These are phyloP conservation scores for Colletotrichum sp. DNA, from an alignment of 2,329 filamentous ascomycete genomes.

Conservation along the genomic window DNA sequence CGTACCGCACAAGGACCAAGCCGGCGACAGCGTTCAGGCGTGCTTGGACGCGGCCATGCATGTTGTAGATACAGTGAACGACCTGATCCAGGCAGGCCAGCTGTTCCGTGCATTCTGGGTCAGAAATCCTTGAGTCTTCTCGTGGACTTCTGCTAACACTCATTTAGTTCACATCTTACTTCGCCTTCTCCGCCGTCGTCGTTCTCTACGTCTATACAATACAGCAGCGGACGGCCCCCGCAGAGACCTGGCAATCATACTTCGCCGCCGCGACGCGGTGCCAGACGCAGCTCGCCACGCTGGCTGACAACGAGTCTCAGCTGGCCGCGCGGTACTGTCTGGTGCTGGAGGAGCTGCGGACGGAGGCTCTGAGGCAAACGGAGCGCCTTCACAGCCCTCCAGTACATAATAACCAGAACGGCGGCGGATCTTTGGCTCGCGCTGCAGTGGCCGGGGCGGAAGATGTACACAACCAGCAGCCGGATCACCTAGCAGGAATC, in stretches of 20 bases:
- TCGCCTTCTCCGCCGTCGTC: constrained; percentile 48
- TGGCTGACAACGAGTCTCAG: constrained; percentile 39
- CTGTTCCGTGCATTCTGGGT: constrained; percentile 48
- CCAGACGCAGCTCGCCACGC: constrained; percentile 41
- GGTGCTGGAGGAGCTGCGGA: constrained; percentile 39
- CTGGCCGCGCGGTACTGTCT: constrained; percentile 45
- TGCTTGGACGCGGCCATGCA: constrained; percentile 45
- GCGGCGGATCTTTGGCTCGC: neutral
- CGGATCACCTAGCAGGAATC: neutral
- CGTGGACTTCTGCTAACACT: rapidly evolving
- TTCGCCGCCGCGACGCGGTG: constrained; percentile 43
- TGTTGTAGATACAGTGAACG: constrained; percentile 41
- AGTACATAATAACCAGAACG: neutral
- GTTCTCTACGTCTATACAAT: constrained; percentile 50
- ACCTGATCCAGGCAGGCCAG: constrained; percentile 36
- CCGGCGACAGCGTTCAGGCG: constrained; percentile 23
- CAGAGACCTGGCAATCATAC: constrained; percentile 31
- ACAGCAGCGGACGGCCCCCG: constrained; percentile 33
- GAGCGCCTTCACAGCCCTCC: neutral
- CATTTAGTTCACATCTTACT: constrained; percentile 42
- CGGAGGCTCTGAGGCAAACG: constrained; percentile 17
- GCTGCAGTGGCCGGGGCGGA: neutral
- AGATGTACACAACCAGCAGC: neutral
- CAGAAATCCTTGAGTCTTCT: neutral
- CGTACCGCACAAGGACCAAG: neutral